Base-by-base conservation (phyloP, 2,329 filamentous ascomycete genomes). In the Herpomyces periplanetae region DNA sequence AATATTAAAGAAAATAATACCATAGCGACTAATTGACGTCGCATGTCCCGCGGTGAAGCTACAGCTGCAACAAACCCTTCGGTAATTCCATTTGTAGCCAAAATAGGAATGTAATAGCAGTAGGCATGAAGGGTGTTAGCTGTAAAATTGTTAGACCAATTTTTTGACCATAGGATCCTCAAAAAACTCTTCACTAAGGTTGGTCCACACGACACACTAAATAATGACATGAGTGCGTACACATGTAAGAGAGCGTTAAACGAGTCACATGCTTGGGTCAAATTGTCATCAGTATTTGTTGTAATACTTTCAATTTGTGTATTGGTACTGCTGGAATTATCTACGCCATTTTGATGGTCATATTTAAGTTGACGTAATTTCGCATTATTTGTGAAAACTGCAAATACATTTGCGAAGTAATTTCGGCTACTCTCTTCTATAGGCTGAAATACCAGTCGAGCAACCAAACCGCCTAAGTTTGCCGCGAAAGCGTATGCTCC, bases 21-120 rank as follows among this genome's bases (percentile, higher is more conserved):
- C 75, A 96, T 91, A 57, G 60, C 80, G 3, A 55, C 34, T 1
- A 64, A 68, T 35, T 96, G 80, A 3, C 34, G 38, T 25, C 68
- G 56, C 3, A 96, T 51, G 27, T 91, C 51, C 3, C 47, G 38
- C 25, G 68, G 51, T 0, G 52, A 60, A 1, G 75, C 73, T 1
- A 84, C 66, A 2, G 68, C 69, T 1, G 73, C 61, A 8, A 91
- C 73, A 30, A 96, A 91, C 0, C 71, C 68, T 39, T 96, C 80
- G 2, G 63, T 56, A 10, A 91, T 54, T 19, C 80, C 80, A 32
- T 96, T 96, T 29, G 85, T 42, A 3, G 75, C 80, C 3, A 91
- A 49, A 11, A 91, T 56, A 0, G 80, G 80, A 23, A 96, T 66
- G 40, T 87, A 91, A 37, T 69, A 71, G 41, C 68, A 73, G 38